Evolutionary conservation across 352 stramenopile genomes (phyloP).

Genomic region (Pythium apleroticum): DNA sequence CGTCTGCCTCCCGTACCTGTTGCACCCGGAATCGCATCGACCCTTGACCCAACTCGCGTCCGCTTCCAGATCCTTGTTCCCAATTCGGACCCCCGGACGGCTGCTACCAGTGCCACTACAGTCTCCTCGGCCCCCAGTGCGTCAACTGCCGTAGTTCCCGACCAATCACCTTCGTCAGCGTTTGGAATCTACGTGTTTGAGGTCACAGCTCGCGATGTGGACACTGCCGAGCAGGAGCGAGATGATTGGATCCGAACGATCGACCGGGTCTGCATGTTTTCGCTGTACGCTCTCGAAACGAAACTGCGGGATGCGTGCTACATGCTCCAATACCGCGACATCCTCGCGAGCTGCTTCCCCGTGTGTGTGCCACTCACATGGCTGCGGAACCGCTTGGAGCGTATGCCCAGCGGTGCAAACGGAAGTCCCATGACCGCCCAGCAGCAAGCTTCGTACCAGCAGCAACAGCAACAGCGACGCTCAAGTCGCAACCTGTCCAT

Average conservation of each 20-base stretch:
- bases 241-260: slow-evolving; percentile 23
- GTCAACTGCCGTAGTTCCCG: slow-evolving; percentile 1
- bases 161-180: background rate
- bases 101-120: background rate
- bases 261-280: slow-evolving; percentile 25
- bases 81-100: background rate
- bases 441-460: slow-evolving; percentile 29
- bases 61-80: slow-evolving; percentile 29
- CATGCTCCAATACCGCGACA: slow-evolving; percentile 33
- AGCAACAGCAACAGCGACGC: slow-evolving; percentile 46
- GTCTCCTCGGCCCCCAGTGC: background rate
- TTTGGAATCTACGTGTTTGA: slow-evolving; percentile 27
- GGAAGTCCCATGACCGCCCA: slow-evolving; percentile 14
- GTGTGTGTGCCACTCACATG: slow-evolving; percentile 58
- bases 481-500: slow-evolving; percentile 67
- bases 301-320: slow-evolving; percentile 35
- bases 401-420: slow-evolving; percentile 3
- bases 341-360: slow-evolving; percentile 44
- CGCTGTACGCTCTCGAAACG: slow-evolving; percentile 24
- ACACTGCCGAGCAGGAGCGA: slow-evolving; percentile 1
- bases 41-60: background rate
- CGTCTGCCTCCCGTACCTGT: slow-evolving; percentile 19
- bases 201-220: background rate
- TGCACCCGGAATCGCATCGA: background rate
- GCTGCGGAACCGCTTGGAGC: slow-evolving; percentile 61